A percentile compares a stretch with the other conserved stretches of the same genome.
phyloP scores from a whole-genome alignment of 1,284 basidiomycete genomes.

The Coniferiporia weirii region DNA sequence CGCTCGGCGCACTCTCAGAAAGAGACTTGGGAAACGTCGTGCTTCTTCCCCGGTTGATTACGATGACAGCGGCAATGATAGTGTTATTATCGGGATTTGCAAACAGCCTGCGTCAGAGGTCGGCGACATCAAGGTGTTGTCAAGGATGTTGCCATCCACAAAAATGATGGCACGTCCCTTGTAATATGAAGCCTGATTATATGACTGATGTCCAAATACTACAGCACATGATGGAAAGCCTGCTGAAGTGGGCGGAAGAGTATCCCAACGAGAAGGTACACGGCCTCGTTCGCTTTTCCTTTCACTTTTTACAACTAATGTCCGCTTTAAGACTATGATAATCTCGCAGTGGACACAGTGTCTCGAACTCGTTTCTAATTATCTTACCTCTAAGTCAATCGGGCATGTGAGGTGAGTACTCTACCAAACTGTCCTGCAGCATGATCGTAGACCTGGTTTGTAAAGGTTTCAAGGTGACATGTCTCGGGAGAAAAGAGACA shows the following conservation, averaged over 20 bases:
- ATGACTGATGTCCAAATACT: constrained; percentile 4
- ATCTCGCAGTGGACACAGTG: constrained; percentile 61
- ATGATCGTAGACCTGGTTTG: neutral
- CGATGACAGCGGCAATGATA: constrained; percentile 35
- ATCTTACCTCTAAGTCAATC: constrained; percentile 44
- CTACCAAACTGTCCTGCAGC: neutral
- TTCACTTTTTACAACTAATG: constrained; percentile 8
- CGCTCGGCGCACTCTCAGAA: constrained; percentile 33
- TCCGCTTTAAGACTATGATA: constrained; percentile 39
- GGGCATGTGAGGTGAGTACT: constrained; percentile 45
- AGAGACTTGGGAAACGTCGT: constrained; percentile 27
- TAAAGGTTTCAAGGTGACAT: constrained; percentile 56
- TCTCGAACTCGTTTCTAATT: constrained; percentile 49
- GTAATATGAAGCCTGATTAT: neutral
- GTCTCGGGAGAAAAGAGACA: constrained; percentile 43
- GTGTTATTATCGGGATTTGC: constrained; percentile 38
- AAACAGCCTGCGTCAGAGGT: constrained; percentile 21
- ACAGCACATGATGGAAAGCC: constrained; percentile 51
- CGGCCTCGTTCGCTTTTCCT: neutral
- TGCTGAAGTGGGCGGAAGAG: constrained; percentile 35
- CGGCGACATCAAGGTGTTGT: constrained; percentile 35
- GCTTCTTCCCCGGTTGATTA: constrained; percentile 34
- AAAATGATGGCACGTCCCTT: constrained; percentile 54
- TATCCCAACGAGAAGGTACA: constrained; percentile 54
- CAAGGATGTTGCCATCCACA: constrained; percentile 51